Evolutionary conservation across 2,329 filamentous ascomycete species (phyloP).

Genomic region (Colletotrichum karsti): DNA sequence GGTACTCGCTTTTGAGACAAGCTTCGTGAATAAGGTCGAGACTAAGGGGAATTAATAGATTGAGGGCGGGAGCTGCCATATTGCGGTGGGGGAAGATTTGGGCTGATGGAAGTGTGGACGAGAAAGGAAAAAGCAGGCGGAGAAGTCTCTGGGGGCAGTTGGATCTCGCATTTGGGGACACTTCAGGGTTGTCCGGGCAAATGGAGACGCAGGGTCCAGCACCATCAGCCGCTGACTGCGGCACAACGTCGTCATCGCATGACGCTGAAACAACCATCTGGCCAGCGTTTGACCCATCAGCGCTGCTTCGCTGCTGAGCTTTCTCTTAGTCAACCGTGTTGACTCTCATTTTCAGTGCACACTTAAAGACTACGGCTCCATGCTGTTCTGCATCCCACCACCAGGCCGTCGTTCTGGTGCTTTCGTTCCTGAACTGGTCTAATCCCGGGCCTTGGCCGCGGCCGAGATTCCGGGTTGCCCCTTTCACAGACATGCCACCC

Average conservation of each 20-base stretch:
- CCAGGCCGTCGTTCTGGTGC: too few relatives aligned
- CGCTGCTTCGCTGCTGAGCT: background rate
- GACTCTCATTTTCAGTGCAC: background rate
- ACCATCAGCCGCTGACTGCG: conserved; percentile 1
- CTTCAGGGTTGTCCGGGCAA: conserved; percentile 5
- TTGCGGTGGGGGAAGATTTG: background rate
- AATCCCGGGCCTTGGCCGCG: background rate
- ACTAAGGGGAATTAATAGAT: conserved; percentile 3
- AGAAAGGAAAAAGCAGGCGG: background rate
- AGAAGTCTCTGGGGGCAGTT: too few relatives aligned
- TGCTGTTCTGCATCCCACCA: background rate
- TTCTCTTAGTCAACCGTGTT: background rate
- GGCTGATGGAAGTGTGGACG: background rate
- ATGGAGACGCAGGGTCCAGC: conserved; percentile 12
- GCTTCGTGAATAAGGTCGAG: background rate
- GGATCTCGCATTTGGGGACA: conserved; percentile 4
- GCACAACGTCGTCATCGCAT: conserved; percentile 18
- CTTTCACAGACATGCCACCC: background rate
- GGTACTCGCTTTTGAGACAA: background rate
- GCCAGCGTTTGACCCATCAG: conserved; percentile 26
- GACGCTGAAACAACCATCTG: conserved; percentile 24
- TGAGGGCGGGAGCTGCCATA: conserved; percentile 19
- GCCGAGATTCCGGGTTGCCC: background rate
- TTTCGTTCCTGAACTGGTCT: background rate
- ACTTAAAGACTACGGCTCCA: background rate